Evolutionary conservation across 1,284 basidiomycete species (phyloP).

Genomic region (Melampsora americana): DNA sequence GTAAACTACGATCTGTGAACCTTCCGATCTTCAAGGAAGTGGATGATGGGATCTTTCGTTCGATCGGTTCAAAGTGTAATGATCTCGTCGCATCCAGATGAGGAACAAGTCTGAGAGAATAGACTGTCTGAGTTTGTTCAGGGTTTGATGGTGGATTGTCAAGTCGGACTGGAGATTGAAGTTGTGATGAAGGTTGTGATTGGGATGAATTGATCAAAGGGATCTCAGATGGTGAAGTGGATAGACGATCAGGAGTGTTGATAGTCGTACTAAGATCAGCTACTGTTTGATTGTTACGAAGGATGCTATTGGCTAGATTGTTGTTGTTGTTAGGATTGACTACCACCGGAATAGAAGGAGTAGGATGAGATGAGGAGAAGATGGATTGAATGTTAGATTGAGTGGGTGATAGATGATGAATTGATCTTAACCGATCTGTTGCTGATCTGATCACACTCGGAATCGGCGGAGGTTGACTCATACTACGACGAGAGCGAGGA

Average conservation of each 20-base stretch:
- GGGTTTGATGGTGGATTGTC: slow-evolving; percentile 42
- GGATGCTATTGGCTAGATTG: not conserved
- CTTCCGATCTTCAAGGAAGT: slow-evolving; percentile 78
- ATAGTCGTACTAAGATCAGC: not conserved
- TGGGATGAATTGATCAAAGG: not conserved
- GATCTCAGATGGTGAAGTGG: not conserved
- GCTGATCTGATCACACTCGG: slow-evolving; percentile 13
- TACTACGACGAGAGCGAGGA: not conserved
- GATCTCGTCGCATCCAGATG: slow-evolving; percentile 86
- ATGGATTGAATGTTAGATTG: not conserved
- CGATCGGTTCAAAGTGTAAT: slow-evolving; percentile 87
- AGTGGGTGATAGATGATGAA: not conserved
- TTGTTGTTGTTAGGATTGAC: no score
- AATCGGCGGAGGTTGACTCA: slow-evolving; percentile 6
- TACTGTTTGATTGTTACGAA: not conserved
- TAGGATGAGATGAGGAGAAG: not conserved
- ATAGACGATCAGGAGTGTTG: not conserved
- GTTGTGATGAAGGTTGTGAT: not conserved
- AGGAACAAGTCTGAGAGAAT: slow-evolving; percentile 76
- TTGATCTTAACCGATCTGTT: slow-evolving; percentile 1
- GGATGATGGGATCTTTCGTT: slow-evolving; percentile 57
- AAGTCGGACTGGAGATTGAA: slow-evolving; percentile 10
- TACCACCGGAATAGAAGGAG: no score
- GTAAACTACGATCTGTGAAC: slow-evolving; percentile 72
- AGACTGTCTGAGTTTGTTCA: slow-evolving; percentile 49